Base-by-base conservation (phyloP, 495 filamentous ascomycete genomes). In the Penicillium bialowiezense region DNA sequence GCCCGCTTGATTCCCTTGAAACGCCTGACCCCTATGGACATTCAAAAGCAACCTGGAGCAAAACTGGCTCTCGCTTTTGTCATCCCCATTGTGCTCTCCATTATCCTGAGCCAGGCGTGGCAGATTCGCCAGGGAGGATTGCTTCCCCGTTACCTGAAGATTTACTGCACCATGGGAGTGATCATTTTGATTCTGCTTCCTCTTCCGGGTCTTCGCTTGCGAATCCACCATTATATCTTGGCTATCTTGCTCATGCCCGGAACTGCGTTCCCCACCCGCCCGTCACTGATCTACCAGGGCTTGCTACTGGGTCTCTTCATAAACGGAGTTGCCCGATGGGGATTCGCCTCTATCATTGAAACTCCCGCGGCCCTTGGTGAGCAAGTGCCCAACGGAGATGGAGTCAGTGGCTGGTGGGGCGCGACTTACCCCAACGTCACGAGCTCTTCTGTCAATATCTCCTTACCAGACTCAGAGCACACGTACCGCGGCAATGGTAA, bases 171-270 rank as follows among this genome's bases (percentile, higher is more conserved):
- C 21, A 75, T 85, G 41, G 58, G 69, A 0, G 67, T 72, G 1
- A 76, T 89, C 14, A 63, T 81, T 3, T 42, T 88, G 37, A 67
- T 89, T 47, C 76, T 88, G 34, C 73, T 91, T 0, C 76, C 82
- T 0, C 68, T 96, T 9, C 91, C 93, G 0, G 80, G 80, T n/a
- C 83, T 95, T n/a, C 86, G 80, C 39, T 79, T 98, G 40, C 80
- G 93, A 9, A 91, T 97, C 48, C 95, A 97, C 58, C 93, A 98
- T 61, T 98, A 98, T 56, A 86, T 98, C 54, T 78, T 98, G 12
- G 91, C 88, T 9, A 77, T 88, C 21, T 72, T 97, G 2, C 78
- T 97, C 0, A 81, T 96, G 12, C 90, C 89, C 0, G 90, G 90
- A 0, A 96, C 91, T 0, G 81, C 83, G 34, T 79, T 96, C 41